Evolutionary conservation across 805 yeast species (phyloP).

Genomic region (Metschnikowia sp.): DNA sequence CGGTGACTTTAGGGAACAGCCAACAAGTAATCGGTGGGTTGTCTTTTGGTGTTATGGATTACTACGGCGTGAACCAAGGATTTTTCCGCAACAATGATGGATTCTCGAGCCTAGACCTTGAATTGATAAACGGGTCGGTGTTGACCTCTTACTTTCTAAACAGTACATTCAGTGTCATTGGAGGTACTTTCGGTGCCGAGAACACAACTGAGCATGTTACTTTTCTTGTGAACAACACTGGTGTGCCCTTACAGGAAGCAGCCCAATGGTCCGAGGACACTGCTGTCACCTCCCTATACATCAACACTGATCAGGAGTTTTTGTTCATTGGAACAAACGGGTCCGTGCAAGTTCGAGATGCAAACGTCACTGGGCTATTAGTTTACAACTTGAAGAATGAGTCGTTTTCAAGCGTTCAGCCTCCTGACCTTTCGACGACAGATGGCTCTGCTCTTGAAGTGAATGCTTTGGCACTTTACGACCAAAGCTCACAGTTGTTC

Average conservation of each 20-base stretch:
- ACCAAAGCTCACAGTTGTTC: conserved; percentile 38
- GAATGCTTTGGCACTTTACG: conserved; percentile 35
- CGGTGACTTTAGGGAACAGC: conserved; percentile 19
- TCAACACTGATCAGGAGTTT: conserved; percentile 28
- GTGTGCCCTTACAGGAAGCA: conserved; percentile 21
- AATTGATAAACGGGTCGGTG: conserved; percentile 22
- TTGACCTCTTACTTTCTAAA: conserved; percentile 45
- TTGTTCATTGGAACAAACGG: conserved; percentile 49
- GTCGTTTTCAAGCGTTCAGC: conserved; percentile 45
- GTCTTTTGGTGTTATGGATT: conserved; percentile 34
- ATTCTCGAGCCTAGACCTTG: conserved; percentile 23
- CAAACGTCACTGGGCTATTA: conserved; percentile 42
- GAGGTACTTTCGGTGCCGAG: conserved; percentile 51
- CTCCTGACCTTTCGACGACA: conserved; percentile 43
- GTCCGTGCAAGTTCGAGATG: conserved; percentile 21
- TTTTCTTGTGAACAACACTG: conserved; percentile 21
- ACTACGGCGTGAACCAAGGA: conserved; percentile 26
- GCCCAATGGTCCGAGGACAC: conserved; percentile 26
- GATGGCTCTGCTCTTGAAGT: conserved; percentile 41
- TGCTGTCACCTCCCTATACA: conserved; percentile 31
- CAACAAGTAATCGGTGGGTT: conserved; percentile 37
- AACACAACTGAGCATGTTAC: conserved; percentile 26
- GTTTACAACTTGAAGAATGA: conserved; percentile 47
- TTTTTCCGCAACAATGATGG: conserved; percentile 19
- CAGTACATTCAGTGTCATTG: conserved; percentile 49